Percentiles rank a stretch among this genome's conserved stretches.
Conservation (phyloP, 345 rosid species). For the Heritiera fomes region DNA sequence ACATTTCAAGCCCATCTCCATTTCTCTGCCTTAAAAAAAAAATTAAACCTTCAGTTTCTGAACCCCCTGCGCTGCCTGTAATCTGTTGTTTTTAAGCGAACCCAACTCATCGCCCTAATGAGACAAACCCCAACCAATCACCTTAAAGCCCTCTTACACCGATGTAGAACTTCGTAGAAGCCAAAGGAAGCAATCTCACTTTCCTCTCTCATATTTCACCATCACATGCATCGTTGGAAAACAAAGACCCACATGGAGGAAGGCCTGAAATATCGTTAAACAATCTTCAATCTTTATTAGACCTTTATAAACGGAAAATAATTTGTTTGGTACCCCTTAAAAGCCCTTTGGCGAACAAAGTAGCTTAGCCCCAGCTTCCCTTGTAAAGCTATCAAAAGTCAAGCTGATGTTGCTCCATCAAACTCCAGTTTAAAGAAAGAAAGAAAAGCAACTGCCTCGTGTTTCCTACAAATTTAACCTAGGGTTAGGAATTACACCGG, state of each 20-base stretch:
- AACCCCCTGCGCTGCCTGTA: not conserved
- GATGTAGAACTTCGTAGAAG: constrained; percentile 17
- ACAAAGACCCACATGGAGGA: not conserved
- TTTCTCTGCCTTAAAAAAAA: constrained; percentile 25
- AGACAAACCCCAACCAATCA: constrained; percentile 6
- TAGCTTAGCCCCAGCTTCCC: not conserved
- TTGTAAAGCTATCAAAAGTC: constrained; percentile 30
- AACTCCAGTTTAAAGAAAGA: constrained; percentile 16
- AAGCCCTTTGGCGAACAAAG: not conserved
- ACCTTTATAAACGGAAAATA: not conserved
- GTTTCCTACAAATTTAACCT: not conserved
- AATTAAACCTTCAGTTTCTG: not conserved
- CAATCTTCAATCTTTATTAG: not conserved
- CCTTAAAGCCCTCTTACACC: constrained; percentile 10
- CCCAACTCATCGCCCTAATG: constrained; percentile 1
- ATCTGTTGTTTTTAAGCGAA: not conserved
- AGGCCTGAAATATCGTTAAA: not conserved
- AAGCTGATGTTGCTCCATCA: constrained; percentile 18
- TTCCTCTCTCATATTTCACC: constrained; percentile 1
- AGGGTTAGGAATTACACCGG: not conserved
- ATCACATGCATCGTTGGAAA: constrained; percentile 16
- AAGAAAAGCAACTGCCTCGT: not conserved
- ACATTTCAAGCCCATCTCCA: constrained; percentile 58
- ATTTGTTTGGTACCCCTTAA: constrained; percentile 14
- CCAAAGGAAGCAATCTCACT: constrained; percentile 21